A percentile compares a stretch with the other conserved stretches of the same genome.
phyloP scores from a whole-genome alignment of 176 grass and related monocot genomes.

The Eleusine coracana region DNA sequence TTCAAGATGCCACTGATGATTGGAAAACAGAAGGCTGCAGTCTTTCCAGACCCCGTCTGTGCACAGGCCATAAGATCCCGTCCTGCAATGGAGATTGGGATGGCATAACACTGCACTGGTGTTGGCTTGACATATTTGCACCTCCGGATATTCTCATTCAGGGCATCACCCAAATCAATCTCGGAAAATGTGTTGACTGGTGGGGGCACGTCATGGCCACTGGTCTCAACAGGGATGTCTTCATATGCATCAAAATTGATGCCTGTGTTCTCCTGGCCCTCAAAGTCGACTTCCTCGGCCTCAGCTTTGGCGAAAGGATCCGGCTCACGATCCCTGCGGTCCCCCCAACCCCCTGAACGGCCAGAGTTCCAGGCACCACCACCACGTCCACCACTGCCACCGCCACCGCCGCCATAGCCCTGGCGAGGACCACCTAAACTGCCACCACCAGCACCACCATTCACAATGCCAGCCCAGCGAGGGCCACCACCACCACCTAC shows the following conservation, averaged over 20 bases:
- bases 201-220: neutral
- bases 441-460: neutral
- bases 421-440: neutral
- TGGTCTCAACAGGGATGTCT: neutral
- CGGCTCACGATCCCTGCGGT: neutral
- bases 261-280: neutral
- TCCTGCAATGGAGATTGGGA: conserved; percentile 9
- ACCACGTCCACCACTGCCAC: neutral
- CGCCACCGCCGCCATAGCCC: neutral
- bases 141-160: neutral
- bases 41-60: neutral
- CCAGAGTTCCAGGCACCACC: neutral
- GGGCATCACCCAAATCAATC: neutral
- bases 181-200: neutral
- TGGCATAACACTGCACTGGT: neutral
- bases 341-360: neutral
- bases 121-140: neutral
- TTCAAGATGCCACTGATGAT: conserved; percentile 7
- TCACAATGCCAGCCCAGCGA: conserved; percentile 2
- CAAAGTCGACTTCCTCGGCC: neutral
- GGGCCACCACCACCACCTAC: neutral
- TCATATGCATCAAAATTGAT: conserved; percentile 11
- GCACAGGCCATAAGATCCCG: conserved; percentile 2
- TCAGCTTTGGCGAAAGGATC: neutral
- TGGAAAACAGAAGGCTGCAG: neutral